phyloP scores from a whole-genome alignment of 768 basidiomycete species.

The Russula dissimulans region DNA sequence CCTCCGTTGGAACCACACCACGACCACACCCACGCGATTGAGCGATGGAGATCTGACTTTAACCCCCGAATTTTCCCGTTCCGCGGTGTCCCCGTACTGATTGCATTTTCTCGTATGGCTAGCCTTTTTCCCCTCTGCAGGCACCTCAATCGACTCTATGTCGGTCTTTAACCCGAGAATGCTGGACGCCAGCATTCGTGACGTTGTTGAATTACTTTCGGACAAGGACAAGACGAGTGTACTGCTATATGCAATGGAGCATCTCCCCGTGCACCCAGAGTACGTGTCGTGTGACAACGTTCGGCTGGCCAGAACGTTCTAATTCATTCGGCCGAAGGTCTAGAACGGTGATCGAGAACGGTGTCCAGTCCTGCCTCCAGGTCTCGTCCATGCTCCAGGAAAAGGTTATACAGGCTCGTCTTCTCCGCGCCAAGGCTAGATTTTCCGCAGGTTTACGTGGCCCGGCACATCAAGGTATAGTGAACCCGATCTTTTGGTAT shows the following conservation, averaged over 20 bases:
- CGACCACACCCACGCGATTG: background rate
- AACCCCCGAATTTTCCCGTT: background rate
- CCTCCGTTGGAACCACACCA: background rate
- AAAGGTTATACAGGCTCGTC: conserved; percentile 49
- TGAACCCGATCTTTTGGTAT: background rate
- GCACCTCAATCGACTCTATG: conserved; percentile 28
- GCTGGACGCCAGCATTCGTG: conserved; percentile 66
- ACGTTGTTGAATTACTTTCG: conserved; percentile 47
- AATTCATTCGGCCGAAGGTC: conserved; percentile 29
- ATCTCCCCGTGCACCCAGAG: conserved; percentile 63
- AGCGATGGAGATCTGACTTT: background rate
- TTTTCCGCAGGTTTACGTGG: conserved; percentile 50
- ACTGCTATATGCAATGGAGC: conserved; percentile 73
- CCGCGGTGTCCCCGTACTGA: background rate
- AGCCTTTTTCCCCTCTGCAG: background rate
- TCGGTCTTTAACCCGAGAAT: conserved; percentile 69
- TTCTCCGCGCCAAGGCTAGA: conserved; percentile 58
- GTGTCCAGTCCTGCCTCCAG: conserved; percentile 60
- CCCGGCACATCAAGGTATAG: conserved; percentile 55
- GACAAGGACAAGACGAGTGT: conserved; percentile 63
- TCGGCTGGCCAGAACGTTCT: background rate
- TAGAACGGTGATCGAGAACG: conserved; percentile 62
- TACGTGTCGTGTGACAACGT: conserved; percentile 12
- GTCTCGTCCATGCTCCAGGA: conserved; percentile 43
- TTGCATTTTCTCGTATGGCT: background rate